Evolutionary conservation across 1,139 yeast species (phyloP).

Genomic region (Magnusiomyces magnusii): DNA sequence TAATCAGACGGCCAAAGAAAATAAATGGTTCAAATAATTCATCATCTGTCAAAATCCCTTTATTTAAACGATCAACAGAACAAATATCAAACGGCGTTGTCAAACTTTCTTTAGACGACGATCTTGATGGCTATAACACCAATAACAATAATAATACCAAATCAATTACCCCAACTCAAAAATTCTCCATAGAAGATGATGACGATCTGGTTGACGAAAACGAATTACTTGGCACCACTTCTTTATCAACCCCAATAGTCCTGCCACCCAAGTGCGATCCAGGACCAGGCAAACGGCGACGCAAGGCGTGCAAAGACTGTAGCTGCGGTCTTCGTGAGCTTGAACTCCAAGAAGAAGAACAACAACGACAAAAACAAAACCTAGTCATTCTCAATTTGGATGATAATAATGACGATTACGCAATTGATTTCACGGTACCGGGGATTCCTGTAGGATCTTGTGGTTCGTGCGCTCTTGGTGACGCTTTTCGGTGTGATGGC

Average conservation of each 20-base stretch:
- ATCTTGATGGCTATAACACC: constrained; percentile 39
- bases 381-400: constrained; percentile 9
- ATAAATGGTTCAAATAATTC: constrained; percentile 5
- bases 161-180: no score
- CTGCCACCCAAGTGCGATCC: constrained; percentile 38
- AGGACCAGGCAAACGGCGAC: constrained; percentile 45
- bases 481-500: constrained; percentile 96
- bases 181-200: background rate
- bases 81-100: constrained; percentile 36
- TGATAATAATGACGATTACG: constrained; percentile 57
- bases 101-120: constrained; percentile 36
- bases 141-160: no score
- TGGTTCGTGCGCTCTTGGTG: constrained; percentile 95
- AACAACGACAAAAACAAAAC: constrained; percentile 24
- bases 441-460: constrained; percentile 90
- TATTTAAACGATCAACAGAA: constrained; percentile 14
- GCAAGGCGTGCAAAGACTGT: constrained; percentile 85
- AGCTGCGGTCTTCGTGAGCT: constrained; percentile 91
- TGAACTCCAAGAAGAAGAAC: constrained; percentile 37
- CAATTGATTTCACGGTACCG: constrained; percentile 88
- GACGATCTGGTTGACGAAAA: constrained; percentile 39
- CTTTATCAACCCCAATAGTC: constrained; percentile 34
- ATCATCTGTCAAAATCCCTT: constrained; percentile 10
- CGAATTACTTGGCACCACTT: constrained; percentile 16
- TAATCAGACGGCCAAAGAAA: constrained; percentile 8